Conservation (phyloP, 495 filamentous ascomycete genomes). For the Oleoguttula mirabilis region DNA sequence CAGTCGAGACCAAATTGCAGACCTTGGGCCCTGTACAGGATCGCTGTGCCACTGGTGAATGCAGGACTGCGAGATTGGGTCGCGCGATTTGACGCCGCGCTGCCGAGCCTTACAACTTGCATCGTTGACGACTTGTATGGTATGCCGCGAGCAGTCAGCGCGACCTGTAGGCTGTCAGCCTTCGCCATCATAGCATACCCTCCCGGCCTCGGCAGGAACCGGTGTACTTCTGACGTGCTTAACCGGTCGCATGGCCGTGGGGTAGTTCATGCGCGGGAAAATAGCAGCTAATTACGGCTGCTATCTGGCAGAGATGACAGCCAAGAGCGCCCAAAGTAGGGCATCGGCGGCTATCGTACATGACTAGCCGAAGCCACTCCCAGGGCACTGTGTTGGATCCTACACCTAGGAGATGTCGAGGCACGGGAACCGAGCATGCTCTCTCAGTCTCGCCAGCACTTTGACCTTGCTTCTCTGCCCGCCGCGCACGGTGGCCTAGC, state of each 20-base stretch:
- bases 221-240: not conserved
- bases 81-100: not conserved
- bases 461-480: not conserved
- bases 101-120: not conserved
- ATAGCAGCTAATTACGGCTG: not conserved
- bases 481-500: not conserved
- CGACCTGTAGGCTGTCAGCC: not conserved
- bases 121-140: not conserved
- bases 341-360: conserved; percentile 9
- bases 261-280: conserved; percentile 9
- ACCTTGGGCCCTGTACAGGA: not conserved
- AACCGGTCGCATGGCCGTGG: not conserved
- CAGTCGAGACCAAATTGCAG: conserved; percentile 5
- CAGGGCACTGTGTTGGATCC: not conserved
- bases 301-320: not conserved
- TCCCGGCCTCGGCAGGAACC: not conserved
- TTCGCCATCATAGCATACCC: not conserved
- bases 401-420: not conserved
- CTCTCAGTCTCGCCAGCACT: too few species aligned
- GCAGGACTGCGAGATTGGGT: too few species aligned
- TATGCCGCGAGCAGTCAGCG: not conserved
- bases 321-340: not conserved
- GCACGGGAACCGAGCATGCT: not conserved
- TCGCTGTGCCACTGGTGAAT: not conserved
- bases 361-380: not conserved